Percentiles rank a stretch among this genome's conserved stretches.
phyloP scores from a whole-genome alignment of 345 rosid species.

The Eucalyptus shirleyi region DNA sequence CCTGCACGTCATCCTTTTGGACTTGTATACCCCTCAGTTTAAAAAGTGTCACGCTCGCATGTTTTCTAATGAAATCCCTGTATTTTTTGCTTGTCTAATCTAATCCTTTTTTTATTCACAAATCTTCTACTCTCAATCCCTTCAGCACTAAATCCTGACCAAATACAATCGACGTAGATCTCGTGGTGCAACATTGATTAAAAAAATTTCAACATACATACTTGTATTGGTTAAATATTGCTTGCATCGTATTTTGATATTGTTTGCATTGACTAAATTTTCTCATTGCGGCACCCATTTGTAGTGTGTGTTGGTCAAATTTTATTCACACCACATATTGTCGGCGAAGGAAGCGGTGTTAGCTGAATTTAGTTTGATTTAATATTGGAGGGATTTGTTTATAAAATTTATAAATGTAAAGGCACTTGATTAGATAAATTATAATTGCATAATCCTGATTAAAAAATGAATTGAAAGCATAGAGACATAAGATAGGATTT shows the following conservation, averaged over 20 bases:
- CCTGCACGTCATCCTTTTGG: not conserved
- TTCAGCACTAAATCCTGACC: not conserved
- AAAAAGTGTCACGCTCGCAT: not conserved
- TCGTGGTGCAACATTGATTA: not conserved
- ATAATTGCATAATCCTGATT: not conserved
- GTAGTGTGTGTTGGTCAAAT: not conserved
- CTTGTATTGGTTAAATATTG: too few species aligned
- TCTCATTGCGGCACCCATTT: not conserved
- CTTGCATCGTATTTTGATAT: not conserved
- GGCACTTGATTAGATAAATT: not conserved
- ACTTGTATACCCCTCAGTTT: not conserved
- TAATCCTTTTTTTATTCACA: not conserved
- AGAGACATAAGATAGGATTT: not conserved
- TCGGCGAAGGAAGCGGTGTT: not conserved
- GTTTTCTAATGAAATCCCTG: not conserved
- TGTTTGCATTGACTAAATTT: not conserved
- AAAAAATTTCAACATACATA: not conserved
- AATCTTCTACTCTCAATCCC: not conserved
- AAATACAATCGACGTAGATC: not conserved
- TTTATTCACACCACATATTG: not conserved
- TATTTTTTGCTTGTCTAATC: not conserved
- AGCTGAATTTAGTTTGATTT: not conserved
- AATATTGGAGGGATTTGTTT: too few species aligned
- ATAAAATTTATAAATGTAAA: too few species aligned
- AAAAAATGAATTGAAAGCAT: not conserved